Base-by-base conservation (phyloP, 139 green algal species). In the Chlamydomonas asymmetrica region DNA sequence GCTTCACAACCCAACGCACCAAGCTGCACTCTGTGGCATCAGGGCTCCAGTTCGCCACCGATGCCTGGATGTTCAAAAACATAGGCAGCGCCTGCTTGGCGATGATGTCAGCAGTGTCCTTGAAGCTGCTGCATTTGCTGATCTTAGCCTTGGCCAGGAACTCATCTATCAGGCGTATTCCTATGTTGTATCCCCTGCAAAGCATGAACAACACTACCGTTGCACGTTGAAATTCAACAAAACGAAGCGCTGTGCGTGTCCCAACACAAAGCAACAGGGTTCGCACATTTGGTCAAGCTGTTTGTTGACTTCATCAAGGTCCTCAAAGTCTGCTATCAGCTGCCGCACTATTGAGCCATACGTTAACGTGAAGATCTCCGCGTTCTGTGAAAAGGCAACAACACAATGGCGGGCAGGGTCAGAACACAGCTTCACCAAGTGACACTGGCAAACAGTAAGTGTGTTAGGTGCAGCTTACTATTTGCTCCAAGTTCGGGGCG, bases 331-430 rank as follows among this genome's bases (percentile, higher is more conserved):
- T 2, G 85, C 79, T 29, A 99, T 88, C 1, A 99, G 88, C 78
- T 99, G 96, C 22, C 95, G 86, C 4, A 99, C 92, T n/a, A 99
- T 88, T 25, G 93, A 93, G 31, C 96, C 96, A 86, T 99, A 98
- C 0, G 93, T 98, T n/a, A 98, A 76, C 5, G 91, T 95, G 77
- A 99, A 96, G 18, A 99, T 90, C 86, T 99, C 96, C 4, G 94
- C 84, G 64, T 97, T 97, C 93, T 95, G 89, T 66, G 13, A 23
- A n/a, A n/a, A n/a, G n/a, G n/a, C n/a, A n/a, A n/a, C n/a, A n/a
- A n/a, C n/a, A n/a, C n/a, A n/a, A n/a, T n/a, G n/a, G n/a, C n/a
- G n/a, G n/a, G n/a, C n/a, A n/a, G n/a, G n/a, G n/a, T n/a, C n/a
- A n/a, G n/a, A n/a, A n/a, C n/a, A n/a, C n/a, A n/a, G n/a, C n/a